Percentiles rank a stretch among this genome's conserved stretches.
phyloP scores from a whole-genome alignment of 352 stramenopile species.

The Vaucheria bursata region DNA sequence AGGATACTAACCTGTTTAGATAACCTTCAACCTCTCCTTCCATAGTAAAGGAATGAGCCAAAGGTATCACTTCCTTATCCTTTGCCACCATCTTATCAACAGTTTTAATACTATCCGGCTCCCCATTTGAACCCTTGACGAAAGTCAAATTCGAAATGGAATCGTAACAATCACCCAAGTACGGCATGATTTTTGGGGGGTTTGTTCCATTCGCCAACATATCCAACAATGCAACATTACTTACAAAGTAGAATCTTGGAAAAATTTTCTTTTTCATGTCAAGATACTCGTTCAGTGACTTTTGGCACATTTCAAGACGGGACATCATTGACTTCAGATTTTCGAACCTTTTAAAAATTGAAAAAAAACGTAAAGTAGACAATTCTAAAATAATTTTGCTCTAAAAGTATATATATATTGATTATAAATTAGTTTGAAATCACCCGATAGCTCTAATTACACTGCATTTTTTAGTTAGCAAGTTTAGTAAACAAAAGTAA shows the following conservation, averaged over 20 bases:
- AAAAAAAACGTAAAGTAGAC: no score
- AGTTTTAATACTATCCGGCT: conserved; percentile 57
- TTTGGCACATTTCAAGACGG: conserved; percentile 89
- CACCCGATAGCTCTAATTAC: no score
- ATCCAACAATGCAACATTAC: conserved; percentile 81
- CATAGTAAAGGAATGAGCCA: conserved; percentile 56
- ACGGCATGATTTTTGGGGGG: conserved; percentile 92
- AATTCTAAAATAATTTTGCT: no score
- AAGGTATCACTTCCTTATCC: conserved; percentile 77
- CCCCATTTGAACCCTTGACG: conserved; percentile 51
- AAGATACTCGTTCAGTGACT: conserved; percentile 88
- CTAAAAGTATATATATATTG: no score
- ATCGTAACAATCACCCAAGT: conserved; percentile 93
- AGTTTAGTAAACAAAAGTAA: no score
- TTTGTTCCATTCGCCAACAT: conserved; percentile 91
- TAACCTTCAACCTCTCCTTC: neutral
- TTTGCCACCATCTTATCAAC: conserved; percentile 86
- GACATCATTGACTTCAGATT: no score
- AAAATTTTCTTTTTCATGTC: conserved; percentile 87
- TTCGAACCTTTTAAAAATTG: no score
- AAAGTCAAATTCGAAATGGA: conserved; percentile 71
- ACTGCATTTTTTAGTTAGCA: no score
- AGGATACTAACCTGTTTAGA: neutral
- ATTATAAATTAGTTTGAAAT: no score
- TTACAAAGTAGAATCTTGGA: conserved; percentile 91